phyloP scores from a whole-genome alignment of 208 protist genomes.

The Herpetomonas tarakana region DNA sequence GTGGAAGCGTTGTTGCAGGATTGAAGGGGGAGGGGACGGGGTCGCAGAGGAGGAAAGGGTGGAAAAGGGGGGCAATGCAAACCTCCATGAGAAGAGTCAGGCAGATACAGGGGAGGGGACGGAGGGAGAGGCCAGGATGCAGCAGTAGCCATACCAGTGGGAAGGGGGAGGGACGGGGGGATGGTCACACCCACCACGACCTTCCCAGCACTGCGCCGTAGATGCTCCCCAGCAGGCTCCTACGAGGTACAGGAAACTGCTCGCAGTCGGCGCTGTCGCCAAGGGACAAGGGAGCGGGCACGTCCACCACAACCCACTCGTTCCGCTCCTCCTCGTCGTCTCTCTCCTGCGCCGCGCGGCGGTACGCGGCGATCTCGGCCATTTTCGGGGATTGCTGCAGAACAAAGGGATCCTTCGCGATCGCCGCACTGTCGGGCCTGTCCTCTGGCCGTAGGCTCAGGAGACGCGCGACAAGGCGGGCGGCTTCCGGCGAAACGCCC shows the following conservation, averaged over 20 bases:
- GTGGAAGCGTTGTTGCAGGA: no score
- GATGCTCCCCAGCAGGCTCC: background rate
- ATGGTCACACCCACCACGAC: background rate
- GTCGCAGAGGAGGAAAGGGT: no score
- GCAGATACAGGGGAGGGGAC: background rate
- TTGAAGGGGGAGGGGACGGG: no score
- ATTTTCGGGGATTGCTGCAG: slow-evolving; percentile 17
- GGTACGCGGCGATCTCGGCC: slow-evolving; percentile 21
- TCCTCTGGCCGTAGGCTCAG: slow-evolving; percentile 30
- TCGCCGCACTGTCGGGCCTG: slow-evolving; percentile 27
- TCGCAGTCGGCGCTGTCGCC: background rate
- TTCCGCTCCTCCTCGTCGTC: slow-evolving; percentile 28
- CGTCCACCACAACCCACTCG: slow-evolving; percentile 58
- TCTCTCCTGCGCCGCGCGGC: slow-evolving; percentile 18
- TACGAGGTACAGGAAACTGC: background rate
- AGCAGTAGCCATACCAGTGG: no score
- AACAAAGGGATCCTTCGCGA: slow-evolving; percentile 45
- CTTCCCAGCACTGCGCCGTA: background rate
- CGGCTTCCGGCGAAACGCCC: slow-evolving; percentile 33
- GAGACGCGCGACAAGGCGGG: slow-evolving; percentile 38
- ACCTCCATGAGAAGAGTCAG: background rate
- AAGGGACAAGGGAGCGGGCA: background rate
- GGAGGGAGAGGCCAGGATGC: no score
- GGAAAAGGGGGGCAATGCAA: background rate
- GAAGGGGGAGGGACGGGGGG: background rate